Evolutionary conservation across 352 stramenopile species (phyloP).

Genomic region (Phytophthora pini): DNA sequence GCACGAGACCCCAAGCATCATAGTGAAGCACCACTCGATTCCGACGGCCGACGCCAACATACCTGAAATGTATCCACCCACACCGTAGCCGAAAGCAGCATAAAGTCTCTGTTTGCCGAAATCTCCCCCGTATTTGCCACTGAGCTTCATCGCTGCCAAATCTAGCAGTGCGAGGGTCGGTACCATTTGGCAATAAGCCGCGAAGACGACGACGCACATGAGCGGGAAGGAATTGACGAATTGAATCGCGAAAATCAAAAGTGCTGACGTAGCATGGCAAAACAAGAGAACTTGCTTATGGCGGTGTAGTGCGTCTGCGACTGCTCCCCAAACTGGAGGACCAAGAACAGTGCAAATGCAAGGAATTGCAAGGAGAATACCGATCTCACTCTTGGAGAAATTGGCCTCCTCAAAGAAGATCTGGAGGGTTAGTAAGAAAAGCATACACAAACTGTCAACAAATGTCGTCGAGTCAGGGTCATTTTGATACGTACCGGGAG

Average conservation of each 20-base stretch:
- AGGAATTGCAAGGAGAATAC: slow-evolving; percentile 55
- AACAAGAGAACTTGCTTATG: slow-evolving; percentile 56
- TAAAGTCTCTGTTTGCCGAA: slow-evolving; percentile 71
- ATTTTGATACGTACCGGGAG: slow-evolving; percentile 17
- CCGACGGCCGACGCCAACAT: slow-evolving; percentile 44
- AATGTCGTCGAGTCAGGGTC: too few species aligned
- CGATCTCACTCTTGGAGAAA: slow-evolving; percentile 62
- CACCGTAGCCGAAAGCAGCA: slow-evolving; percentile 56
- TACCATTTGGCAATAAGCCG: slow-evolving; percentile 48
- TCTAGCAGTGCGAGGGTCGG: slow-evolving; percentile 52
- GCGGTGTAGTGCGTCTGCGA: slow-evolving; percentile 49
- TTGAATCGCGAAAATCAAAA: slow-evolving; percentile 55
- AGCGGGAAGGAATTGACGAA: slow-evolving; percentile 44
- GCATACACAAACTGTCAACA: not conserved
- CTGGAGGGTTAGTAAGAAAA: slow-evolving; percentile 1
- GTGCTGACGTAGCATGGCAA: slow-evolving; percentile 44
- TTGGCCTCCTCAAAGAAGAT: slow-evolving; percentile 31
- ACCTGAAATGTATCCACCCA: slow-evolving; percentile 52
- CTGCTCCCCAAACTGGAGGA: slow-evolving; percentile 54
- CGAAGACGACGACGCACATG: slow-evolving; percentile 42
- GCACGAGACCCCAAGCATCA: slow-evolving; percentile 45
- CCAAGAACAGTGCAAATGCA: slow-evolving; percentile 50
- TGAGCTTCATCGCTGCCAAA: slow-evolving; percentile 55
- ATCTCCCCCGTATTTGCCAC: slow-evolving; percentile 48
- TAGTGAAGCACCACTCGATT: slow-evolving; percentile 60